Evolutionary conservation across 2,329 filamentous ascomycete species (phyloP).

Genomic region (Penicillium sp.): DNA sequence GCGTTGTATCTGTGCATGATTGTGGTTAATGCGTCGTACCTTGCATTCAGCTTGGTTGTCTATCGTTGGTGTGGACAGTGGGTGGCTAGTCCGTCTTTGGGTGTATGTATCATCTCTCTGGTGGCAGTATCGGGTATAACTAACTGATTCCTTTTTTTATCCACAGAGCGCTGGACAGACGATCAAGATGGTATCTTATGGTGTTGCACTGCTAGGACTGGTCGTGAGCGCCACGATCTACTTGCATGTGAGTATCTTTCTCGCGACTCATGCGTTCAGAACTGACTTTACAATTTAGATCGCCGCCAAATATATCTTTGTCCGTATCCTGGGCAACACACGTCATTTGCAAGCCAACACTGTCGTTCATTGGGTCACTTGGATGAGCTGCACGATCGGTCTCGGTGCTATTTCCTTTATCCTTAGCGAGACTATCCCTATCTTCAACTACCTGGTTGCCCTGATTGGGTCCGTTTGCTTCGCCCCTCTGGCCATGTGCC

Average conservation of each 20-base stretch:
- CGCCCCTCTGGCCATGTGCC: constrained; percentile 49
- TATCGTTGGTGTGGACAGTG: constrained; percentile 61
- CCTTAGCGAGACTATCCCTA: constrained; percentile 52
- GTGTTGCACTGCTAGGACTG: constrained; percentile 56
- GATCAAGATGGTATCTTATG: constrained; percentile 62
- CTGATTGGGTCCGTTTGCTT: constrained; percentile 52
- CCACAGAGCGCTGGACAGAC: constrained; percentile 50
- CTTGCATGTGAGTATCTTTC: constrained; percentile 29
- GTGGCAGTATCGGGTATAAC: background rate
- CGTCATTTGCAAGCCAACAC: constrained; percentile 51
- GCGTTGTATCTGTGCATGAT: constrained; percentile 59
- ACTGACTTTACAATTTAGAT: constrained; percentile 34
- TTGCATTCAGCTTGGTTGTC: constrained; percentile 58
- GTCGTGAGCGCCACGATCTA: constrained; percentile 50
- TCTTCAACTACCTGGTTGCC: constrained; percentile 54
- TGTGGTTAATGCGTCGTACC: constrained; percentile 56
- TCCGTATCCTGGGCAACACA: constrained; percentile 52
- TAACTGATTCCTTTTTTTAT: constrained; percentile 30
- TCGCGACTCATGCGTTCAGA: background rate
- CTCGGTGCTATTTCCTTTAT: constrained; percentile 49
- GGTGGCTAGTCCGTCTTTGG: constrained; percentile 62
- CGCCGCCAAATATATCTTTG: constrained; percentile 55
- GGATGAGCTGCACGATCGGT: constrained; percentile 48
- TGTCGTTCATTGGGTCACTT: constrained; percentile 51
- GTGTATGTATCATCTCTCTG: constrained; percentile 2